phyloP scores from a whole-genome alignment of 768 basidiomycete genomes.

The Lactarius pseudohatsudake region DNA sequence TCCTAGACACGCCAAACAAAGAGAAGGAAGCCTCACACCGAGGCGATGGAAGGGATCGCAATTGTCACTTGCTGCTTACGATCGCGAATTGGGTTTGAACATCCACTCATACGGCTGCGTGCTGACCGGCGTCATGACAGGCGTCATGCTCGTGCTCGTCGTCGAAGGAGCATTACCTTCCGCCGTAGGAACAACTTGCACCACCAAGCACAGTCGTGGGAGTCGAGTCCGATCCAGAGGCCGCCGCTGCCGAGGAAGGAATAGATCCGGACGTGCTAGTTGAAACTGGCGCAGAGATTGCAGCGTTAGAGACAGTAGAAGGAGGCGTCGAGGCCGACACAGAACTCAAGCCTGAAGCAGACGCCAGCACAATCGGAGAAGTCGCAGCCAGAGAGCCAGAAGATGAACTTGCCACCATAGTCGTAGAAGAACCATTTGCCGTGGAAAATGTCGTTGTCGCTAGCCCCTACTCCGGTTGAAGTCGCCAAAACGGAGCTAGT shows the following conservation, averaged over 20 bases:
- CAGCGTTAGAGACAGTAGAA: neutral
- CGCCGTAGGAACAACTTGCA: constrained; percentile 18
- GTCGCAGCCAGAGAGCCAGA: constrained; percentile 3
- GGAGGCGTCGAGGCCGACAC: constrained; percentile 1
- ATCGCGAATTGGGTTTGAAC: constrained; percentile 21
- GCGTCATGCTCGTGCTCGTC: neutral
- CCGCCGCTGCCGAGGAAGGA: neutral
- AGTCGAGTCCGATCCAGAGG: constrained; percentile 6
- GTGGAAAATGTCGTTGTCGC: neutral
- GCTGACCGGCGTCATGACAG: constrained; percentile 26
- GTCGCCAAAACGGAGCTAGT: constrained; percentile 13
- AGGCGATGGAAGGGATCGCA: neutral
- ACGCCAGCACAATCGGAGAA: constrained; percentile 3
- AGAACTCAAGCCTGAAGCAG: constrained; percentile 10
- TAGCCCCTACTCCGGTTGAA: constrained; percentile 14
- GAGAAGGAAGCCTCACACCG: constrained; percentile 18
- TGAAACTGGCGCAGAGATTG: constrained; percentile 3
- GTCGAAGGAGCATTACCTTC: constrained; percentile 8
- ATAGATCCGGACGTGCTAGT: constrained; percentile 1
- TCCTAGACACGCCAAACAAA: neutral
- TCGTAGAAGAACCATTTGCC: neutral
- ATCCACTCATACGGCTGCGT: constrained; percentile 30
- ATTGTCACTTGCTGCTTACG: neutral
- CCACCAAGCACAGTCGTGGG: constrained; percentile 11
- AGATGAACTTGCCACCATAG: constrained; percentile 4